A percentile compares a stretch with the other conserved stretches of the same genome.
These are phyloP conservation scores for Ustilago xerochloae DNA, from an alignment of 1,284 basidiomycete genomes.

Conservation along the genomic window DNA sequence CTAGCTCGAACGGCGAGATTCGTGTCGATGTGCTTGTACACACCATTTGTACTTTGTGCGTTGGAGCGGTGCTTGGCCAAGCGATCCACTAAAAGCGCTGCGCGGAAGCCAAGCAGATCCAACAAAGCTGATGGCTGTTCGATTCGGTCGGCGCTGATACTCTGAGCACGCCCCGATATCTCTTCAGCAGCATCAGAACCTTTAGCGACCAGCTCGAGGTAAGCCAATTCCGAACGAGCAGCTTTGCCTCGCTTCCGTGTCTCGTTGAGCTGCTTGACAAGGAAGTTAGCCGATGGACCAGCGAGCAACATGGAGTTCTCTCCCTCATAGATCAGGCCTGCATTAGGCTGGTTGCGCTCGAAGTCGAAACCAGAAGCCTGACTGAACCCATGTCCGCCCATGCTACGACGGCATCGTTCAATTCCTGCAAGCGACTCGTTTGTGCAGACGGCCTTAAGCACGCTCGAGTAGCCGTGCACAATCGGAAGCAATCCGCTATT, in stretches of 20 bases:
- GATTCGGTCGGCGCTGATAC: slow-evolving; percentile 11
- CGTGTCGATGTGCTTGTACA: slow-evolving; percentile 43
- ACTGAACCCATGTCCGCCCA: slow-evolving; percentile 58
- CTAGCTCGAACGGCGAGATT: slow-evolving; percentile 49
- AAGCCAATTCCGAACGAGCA: slow-evolving; percentile 31
- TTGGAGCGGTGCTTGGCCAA: slow-evolving; percentile 38
- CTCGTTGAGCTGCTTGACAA: slow-evolving; percentile 52
- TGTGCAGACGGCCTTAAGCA: slow-evolving; percentile 56
- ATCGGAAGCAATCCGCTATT: slow-evolving; percentile 44
- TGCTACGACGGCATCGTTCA: slow-evolving; percentile 49
- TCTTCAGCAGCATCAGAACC: neutral
- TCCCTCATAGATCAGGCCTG: slow-evolving; percentile 59
- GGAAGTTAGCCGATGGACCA: slow-evolving; percentile 54
- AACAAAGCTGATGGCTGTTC: slow-evolving; percentile 25
- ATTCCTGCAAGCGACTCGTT: slow-evolving; percentile 50
- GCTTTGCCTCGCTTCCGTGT: slow-evolving; percentile 27
- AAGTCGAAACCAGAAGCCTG: slow-evolving; percentile 56
- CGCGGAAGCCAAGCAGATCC: slow-evolving; percentile 39
- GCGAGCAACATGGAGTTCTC: slow-evolving; percentile 59
- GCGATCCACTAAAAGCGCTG: slow-evolving; percentile 35
- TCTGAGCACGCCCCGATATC: slow-evolving; percentile 14
- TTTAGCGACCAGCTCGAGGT: slow-evolving; percentile 22
- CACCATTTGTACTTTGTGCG: slow-evolving; percentile 6
- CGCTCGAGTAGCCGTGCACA: slow-evolving; percentile 58
- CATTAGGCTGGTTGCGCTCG: slow-evolving; percentile 56